Evolutionary conservation across 2,329 filamentous ascomycete genomes (phyloP), one percentile per base, ranked within the genome.

Genomic region (Cladosporium sp.): DNA sequence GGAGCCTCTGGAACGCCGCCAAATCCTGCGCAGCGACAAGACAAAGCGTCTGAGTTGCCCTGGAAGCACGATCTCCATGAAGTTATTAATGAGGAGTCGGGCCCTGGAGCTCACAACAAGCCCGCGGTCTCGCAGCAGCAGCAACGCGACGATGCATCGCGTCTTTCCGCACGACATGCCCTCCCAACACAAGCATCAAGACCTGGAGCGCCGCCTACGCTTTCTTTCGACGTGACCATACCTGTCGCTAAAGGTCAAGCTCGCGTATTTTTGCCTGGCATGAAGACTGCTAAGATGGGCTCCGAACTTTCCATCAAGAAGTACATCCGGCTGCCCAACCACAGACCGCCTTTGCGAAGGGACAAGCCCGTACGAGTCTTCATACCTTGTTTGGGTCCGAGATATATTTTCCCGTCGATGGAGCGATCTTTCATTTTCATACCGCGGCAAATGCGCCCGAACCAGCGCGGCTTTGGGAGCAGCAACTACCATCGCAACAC

Each of bases 371-470:
- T 97, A 38, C 86, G 93, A 46, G 89, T 98, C 60, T 96, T 90
- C 8, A 77, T 98, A 40, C 92, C 93, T 2, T 79, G 86, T 28
- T 80, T 87, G 58, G 76, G 83, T 10, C 87, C 89, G 34, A 83
- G 87, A 57, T 96, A 96, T 70, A 91, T 96, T 56, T 95, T 93
- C 71, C 93, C 93, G 5, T 87, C 90, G 2, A 78, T 82, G 43
- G 91, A 96, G 63, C 80, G 93, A 59, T 97, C 93, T 0, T 98
- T 98, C 70, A 95, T 96, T 63, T 98, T 98, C 72, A 98, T 98
- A 56, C 93, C 93, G 10, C 82, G 93, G 60, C 92, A 92, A 9
- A 80, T 96, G 74, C 83, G 93, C 60, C 93, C 93, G 11, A 96
- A 95, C 67, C 90, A 95, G 68, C 89, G 95, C 73, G 82, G 84